A percentile compares a stretch with the other conserved stretches of the same genome.
phyloP scores from a whole-genome alignment of 2,329 filamentous ascomycete genomes.

The Aspergillus fumigatus region DNA sequence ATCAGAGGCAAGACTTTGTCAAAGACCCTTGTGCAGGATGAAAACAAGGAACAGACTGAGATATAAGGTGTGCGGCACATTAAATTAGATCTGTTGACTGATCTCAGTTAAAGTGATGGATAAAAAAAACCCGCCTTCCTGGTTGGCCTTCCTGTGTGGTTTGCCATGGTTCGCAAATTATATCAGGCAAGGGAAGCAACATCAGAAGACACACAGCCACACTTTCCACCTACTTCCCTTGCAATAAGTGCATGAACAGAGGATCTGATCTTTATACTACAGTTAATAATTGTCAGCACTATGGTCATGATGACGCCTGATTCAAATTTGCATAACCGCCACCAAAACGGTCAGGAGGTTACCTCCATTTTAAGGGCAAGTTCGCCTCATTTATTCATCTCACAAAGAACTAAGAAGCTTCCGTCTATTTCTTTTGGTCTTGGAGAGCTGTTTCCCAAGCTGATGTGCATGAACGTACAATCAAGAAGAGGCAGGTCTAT shows the following conservation, averaged over 20 bases:
- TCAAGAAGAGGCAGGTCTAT: conserved; percentile 2
- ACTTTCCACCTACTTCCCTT: not conserved
- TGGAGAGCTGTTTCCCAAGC: conserved; percentile 6
- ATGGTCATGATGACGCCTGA: not conserved
- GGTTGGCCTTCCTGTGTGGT: not conserved
- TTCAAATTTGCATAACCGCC: not conserved
- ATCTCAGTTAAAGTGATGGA: not conserved
- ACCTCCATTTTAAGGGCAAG: not conserved
- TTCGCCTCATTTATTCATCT: not conserved
- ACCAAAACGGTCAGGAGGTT: not conserved
- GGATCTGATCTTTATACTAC: not conserved
- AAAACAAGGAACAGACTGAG: not conserved
- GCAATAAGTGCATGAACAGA: not conserved
- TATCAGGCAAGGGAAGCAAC: not conserved
- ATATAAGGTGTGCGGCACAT: not conserved
- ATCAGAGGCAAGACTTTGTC: not conserved
- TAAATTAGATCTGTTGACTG: not conserved
- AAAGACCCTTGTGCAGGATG: not conserved
- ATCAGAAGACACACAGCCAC: not conserved
- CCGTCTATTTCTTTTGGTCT: not conserved
- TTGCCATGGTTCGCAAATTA: conserved; percentile 6
- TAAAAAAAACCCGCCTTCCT: not conserved
- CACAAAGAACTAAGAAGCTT: not conserved
- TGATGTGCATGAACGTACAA: conserved; percentile 18
- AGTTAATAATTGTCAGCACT: not conserved